Base-by-base conservation (phyloP, 2,329 filamentous ascomycete species). In the Aspergillus caelatus region DNA sequence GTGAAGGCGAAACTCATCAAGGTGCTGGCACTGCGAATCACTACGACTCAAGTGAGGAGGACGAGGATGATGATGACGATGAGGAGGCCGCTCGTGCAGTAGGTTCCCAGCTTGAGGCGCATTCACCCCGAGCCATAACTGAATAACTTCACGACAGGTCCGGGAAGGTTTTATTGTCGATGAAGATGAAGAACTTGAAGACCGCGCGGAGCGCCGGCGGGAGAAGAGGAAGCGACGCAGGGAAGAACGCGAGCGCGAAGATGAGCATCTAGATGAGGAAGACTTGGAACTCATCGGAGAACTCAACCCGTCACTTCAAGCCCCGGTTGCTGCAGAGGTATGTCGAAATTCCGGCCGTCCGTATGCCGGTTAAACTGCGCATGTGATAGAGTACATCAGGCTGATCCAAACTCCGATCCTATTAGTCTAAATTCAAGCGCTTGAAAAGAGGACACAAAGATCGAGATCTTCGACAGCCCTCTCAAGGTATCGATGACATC, bases 141-240 rank as follows among this genome's bases (percentile, higher is more conserved):
- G 59, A 74, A 48, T 60, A 36, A 16, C 64, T 52, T 32, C 54
- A 34, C 43, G 12, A 12, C 28, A 97, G 93, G 87, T 96, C 68
- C 91, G 91, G 58, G 93, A 96, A 82, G 94, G 94, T 30, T 99
- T 98, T 80, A 97, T 99, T 69, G 93, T 96, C 67, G 93, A 96
- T 73, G 94, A 97, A 73, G 93, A 94, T 65, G 91, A 93, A 70
- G 90, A 93, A 61, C 91, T 92, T 64, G 91, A 90, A 58, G 89
- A 85, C 58, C 86, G 85, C 70, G 86, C 88, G 66, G 79, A 80
- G 62, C 78, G 83, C 70, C 85, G 87, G 43, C 83, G 86, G 68
- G 90, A 91, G 77, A 88, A 89, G 74, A 88, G 88, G 78, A 96
- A 95, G 82, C 89, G 92, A 70, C 89, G 92, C 72, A 80, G 86